Conservation (phyloP, 1,284 basidiomycete species). For the Athelia psychrophila region DNA sequence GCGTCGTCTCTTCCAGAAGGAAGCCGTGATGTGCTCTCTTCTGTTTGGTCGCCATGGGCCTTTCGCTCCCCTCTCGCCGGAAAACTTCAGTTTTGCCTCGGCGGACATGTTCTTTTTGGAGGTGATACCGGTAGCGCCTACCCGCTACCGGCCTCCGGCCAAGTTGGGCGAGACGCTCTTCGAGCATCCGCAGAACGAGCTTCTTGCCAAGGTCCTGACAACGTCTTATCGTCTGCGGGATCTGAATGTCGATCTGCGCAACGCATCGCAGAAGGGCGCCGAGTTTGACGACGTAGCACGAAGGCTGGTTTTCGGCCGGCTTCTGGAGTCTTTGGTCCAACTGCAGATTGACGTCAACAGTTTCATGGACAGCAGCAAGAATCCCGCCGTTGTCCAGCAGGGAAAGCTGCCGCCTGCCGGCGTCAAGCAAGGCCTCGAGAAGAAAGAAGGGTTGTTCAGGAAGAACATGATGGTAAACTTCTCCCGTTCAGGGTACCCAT, state of each 20-base stretch:
- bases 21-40: constrained; percentile 78
- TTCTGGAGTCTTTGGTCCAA: constrained; percentile 85
- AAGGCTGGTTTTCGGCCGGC: constrained; percentile 60
- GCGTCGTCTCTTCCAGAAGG: constrained; percentile 85
- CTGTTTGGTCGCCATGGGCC: constrained; percentile 94
- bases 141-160: constrained; percentile 93
- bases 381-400: constrained; percentile 81
- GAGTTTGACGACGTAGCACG: constrained; percentile 55
- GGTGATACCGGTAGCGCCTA: constrained; percentile 89
- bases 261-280: constrained; percentile 58
- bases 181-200: constrained; percentile 96
- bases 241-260: constrained; percentile 66
- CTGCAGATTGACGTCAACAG: constrained; percentile 96
- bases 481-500: constrained; percentile 5
- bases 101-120: constrained; percentile 99
- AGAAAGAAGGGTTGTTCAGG: constrained; percentile 98
- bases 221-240: constrained; percentile 84
- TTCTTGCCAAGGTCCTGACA: constrained; percentile 82
- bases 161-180: constrained; percentile 93
- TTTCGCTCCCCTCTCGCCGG: constrained; percentile 58
- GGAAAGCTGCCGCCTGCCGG: constrained; percentile 94
- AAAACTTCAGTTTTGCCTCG: constrained; percentile 64
- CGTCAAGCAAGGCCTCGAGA: constrained; percentile 96
- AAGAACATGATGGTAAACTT: constrained; percentile 96
- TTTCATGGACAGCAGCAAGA: constrained; percentile 97